Evolutionary conservation across 2,329 filamentous ascomycete species (phyloP).

Genomic region (Alternaria dauci): DNA sequence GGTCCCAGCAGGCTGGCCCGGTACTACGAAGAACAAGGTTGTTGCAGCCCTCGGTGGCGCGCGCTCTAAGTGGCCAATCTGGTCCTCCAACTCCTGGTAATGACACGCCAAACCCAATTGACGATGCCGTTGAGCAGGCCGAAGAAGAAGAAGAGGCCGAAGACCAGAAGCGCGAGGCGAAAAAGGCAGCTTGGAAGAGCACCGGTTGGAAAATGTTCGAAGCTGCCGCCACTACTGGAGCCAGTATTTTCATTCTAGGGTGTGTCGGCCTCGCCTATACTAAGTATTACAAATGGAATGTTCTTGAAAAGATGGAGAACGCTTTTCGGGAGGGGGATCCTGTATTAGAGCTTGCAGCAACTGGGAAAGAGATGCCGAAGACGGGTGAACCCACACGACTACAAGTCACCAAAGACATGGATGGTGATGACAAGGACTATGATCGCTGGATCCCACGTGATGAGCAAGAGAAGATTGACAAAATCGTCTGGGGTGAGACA

Average conservation of each 20-base stretch:
- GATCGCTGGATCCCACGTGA: conserved; percentile 83
- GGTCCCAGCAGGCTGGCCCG: conserved; percentile 38
- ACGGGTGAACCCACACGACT: conserved; percentile 29
- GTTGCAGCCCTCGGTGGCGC: conserved; percentile 24
- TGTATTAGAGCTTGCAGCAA: conserved; percentile 72
- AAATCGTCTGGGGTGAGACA: conserved; percentile 77
- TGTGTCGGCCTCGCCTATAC: conserved; percentile 58
- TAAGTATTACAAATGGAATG: conserved; percentile 81
- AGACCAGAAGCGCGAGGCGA: conserved; percentile 21
- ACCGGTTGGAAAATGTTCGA: conserved; percentile 63
- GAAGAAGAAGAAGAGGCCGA: conserved; percentile 19
- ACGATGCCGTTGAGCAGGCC: conserved; percentile 46
- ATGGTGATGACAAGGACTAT: conserved; percentile 59
- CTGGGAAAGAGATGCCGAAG: conserved; percentile 45
- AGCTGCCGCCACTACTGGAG: conserved; percentile 59
- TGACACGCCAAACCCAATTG: conserved; percentile 49
- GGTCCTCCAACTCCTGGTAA: conserved; percentile 49
- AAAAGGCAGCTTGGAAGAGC: conserved; percentile 43
- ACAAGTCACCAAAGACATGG: conserved; percentile 23
- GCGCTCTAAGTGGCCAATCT: conserved; percentile 45
- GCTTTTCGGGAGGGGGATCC: conserved; percentile 94
- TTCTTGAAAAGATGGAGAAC: conserved; percentile 90
- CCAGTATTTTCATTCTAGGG: conserved; percentile 60
- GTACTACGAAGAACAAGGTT: conserved; percentile 17
- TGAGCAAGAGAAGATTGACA: conserved; percentile 82